Evolutionary conservation across 1,284 basidiomycete species (phyloP).

Genomic region (Leccinum cinnamomeum): DNA sequence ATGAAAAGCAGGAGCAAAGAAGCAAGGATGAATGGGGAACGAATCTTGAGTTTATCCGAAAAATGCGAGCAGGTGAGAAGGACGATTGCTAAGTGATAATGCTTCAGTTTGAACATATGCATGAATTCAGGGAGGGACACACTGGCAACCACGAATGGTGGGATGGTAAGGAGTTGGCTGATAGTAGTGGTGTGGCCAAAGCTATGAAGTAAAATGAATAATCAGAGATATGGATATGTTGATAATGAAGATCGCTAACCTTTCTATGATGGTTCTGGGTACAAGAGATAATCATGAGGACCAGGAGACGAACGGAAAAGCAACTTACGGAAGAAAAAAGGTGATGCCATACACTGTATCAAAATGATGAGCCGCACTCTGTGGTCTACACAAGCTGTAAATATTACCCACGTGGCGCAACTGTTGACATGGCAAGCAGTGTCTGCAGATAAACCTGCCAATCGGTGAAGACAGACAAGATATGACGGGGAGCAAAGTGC

Average conservation of each 20-base stretch:
- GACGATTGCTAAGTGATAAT: conserved; percentile 43
- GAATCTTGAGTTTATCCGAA: conserved; percentile 58
- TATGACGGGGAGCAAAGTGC: conserved; percentile 34
- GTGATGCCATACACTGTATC: conserved; percentile 55
- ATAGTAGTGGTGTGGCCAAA: conserved; percentile 59
- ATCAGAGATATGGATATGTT: background rate
- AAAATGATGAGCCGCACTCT: conserved; percentile 8
- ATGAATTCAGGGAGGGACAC: conserved; percentile 22
- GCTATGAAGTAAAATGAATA: conserved; percentile 29
- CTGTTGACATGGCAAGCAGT: conserved; percentile 59
- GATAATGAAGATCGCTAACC: conserved; percentile 36
- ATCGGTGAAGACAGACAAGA: conserved; percentile 54
- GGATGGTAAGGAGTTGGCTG: conserved; percentile 68
- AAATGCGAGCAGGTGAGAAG: conserved; percentile 53
- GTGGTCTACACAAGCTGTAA: background rate
- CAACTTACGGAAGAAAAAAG: conserved; percentile 61
- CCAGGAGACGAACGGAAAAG: background rate
- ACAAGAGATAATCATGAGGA: no score
- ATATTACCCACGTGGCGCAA: conserved; percentile 52
- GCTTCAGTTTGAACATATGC: background rate
- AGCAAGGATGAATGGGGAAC: conserved; percentile 59
- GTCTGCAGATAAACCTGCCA: conserved; percentile 53
- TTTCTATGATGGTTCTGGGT: conserved; percentile 59
- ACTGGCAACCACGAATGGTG: conserved; percentile 67
- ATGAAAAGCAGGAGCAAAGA: conserved; percentile 53